Conservation (phyloP, 169 alveolate genomes). For the Plasmodium gonderi region DNA sequence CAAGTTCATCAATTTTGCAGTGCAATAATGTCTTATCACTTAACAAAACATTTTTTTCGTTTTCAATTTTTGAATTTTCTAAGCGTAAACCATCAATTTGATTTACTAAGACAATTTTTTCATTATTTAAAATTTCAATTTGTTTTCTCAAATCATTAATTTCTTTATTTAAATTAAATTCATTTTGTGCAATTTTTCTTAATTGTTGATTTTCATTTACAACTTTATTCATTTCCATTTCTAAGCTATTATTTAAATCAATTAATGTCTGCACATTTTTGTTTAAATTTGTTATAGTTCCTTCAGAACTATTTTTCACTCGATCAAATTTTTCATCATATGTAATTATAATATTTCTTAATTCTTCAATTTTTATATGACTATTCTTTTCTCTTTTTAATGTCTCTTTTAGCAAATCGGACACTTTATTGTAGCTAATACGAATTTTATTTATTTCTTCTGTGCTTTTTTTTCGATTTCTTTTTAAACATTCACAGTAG, state of each 20-base stretch:
- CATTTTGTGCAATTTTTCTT: slow-evolving; percentile 45
- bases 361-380: slow-evolving; percentile 68
- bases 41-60: slow-evolving; percentile 65
- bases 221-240: slow-evolving; percentile 69
- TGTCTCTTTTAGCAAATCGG: slow-evolving; percentile 57
- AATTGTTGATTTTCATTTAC: slow-evolving; percentile 46
- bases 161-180: slow-evolving; percentile 54
- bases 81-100: slow-evolving; percentile 59
- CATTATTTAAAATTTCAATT: slow-evolving; percentile 54
- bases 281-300: slow-evolving; percentile 67
- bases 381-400: slow-evolving; percentile 67
- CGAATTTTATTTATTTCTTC: slow-evolving; percentile 61
- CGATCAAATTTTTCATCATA: slow-evolving; percentile 57
- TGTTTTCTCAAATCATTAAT: slow-evolving; percentile 57
- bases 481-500: slow-evolving; percentile 70
- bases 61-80: slow-evolving; percentile 72
- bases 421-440: slow-evolving; percentile 54
- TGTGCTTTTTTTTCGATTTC: slow-evolving; percentile 48
- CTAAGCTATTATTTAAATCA: slow-evolving; percentile 45
- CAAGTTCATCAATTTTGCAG: slow-evolving; percentile 71
- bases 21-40: slow-evolving; percentile 62
- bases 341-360: slow-evolving; percentile 47
- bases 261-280: slow-evolving; percentile 65
- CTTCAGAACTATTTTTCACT: slow-evolving; percentile 70
- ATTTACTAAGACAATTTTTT: slow-evolving; percentile 17